Conservation (phyloP, 106 monocot species). For the Allium cepa region DNA sequence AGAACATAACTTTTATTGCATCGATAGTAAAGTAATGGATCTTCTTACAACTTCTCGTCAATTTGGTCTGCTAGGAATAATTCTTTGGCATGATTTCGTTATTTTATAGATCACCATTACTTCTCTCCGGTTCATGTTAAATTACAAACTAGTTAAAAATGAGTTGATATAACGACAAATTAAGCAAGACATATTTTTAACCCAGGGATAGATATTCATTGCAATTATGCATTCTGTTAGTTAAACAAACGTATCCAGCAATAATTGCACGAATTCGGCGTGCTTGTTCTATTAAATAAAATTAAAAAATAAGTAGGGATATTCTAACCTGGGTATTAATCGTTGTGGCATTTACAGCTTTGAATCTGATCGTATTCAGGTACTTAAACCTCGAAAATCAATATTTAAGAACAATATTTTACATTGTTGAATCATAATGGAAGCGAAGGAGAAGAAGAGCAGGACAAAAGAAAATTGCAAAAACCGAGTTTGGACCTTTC, state of each 20-base stretch:
- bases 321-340: conserved; percentile 13
- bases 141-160: neutral
- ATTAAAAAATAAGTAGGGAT: neutral
- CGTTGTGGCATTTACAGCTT: conserved; percentile 1
- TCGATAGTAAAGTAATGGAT: neutral
- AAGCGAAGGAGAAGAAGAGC: neutral
- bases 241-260: neutral
- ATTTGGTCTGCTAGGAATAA: conserved; percentile 3
- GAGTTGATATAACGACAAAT: neutral
- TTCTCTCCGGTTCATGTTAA: neutral
- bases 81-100: neutral
- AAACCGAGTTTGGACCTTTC: conserved; percentile 4
- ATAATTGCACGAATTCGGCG: neutral
- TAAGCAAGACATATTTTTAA: neutral
- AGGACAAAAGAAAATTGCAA: neutral
- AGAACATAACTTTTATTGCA: neutral
- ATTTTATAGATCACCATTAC: neutral
- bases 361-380: neutral
- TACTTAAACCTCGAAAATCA: neutral
- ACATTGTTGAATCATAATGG: neutral
- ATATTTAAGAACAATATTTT: neutral
- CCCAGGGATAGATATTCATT: neutral
- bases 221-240: neutral
- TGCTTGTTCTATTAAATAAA: neutral
- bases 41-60: neutral